Conservation (phyloP, 73 alveolate genomes). For the Loxodes magnus region DNA sequence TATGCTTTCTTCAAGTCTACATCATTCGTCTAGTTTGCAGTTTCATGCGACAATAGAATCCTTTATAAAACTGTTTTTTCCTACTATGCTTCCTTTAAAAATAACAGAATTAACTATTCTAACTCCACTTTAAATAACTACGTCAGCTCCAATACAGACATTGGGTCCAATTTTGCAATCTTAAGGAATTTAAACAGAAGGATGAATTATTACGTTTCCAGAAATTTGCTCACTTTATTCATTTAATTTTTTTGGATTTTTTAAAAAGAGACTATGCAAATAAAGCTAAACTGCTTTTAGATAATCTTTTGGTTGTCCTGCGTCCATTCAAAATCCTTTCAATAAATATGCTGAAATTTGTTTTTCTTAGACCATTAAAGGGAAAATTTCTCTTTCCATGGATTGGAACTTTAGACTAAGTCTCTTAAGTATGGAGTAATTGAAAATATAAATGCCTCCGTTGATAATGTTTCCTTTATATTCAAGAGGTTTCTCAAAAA, state of each 20-base stretch:
- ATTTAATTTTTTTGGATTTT: slow-evolving; percentile 13
- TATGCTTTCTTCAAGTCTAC: slow-evolving; percentile 85
- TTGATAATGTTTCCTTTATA: slow-evolving; percentile 87
- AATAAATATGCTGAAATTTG: slow-evolving; percentile 66
- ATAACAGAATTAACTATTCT: slow-evolving; percentile 50
- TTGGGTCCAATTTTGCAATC: slow-evolving; percentile 90
- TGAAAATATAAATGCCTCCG: slow-evolving; percentile 91
- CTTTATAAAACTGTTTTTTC: slow-evolving; percentile 37
- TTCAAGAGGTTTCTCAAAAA: slow-evolving; percentile 87
- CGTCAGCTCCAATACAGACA: slow-evolving; percentile 91
- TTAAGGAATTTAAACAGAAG: slow-evolving; percentile 47
- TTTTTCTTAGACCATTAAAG: slow-evolving; percentile 90
- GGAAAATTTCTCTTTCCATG: slow-evolving; percentile 91
- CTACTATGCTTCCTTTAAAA: slow-evolving; percentile 43
- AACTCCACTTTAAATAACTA: slow-evolving; percentile 63
- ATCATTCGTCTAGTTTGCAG: slow-evolving; percentile 66
- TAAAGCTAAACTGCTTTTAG: slow-evolving; percentile 59
- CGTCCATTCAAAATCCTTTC: slow-evolving; percentile 96
- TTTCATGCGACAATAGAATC: slow-evolving; percentile 78
- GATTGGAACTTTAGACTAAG: slow-evolving; percentile 78
- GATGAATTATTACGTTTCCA: slow-evolving; percentile 38
- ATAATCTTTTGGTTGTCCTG: slow-evolving; percentile 96
- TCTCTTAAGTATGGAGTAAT: slow-evolving; percentile 71
- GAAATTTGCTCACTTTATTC: slow-evolving; percentile 9
- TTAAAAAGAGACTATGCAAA: slow-evolving; percentile 38